Conservation (phyloP, 2,329 filamentous ascomycete genomes). For the Pezicula radicicola region DNA sequence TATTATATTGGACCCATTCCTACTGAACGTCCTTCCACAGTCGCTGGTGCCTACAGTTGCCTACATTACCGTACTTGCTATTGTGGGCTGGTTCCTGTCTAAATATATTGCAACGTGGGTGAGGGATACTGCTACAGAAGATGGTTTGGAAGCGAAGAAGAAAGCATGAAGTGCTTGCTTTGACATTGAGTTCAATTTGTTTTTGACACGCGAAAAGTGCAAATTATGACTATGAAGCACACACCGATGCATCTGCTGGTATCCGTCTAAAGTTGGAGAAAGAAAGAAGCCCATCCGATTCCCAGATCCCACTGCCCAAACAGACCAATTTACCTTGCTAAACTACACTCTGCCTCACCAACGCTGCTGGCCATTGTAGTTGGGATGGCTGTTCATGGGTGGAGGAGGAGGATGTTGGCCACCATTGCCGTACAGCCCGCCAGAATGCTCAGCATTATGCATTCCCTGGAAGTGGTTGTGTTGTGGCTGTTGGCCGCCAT, state of each 20-base stretch:
- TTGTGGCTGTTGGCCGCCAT: slow-evolving; percentile 15
- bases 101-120: slow-evolving; percentile 23
- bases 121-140: slow-evolving; percentile 3
- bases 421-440: slow-evolving; percentile 20
- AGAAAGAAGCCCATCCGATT: not conserved
- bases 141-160: slow-evolving; percentile 14
- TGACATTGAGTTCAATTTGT: not conserved
- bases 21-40: slow-evolving; percentile 74
- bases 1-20: slow-evolving; percentile 80
- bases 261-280: slow-evolving; percentile 8
- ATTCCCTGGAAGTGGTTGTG: slow-evolving; percentile 20
- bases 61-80: slow-evolving; percentile 64
- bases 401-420: slow-evolving; percentile 5
- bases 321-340: not conserved
- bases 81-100: slow-evolving; percentile 27
- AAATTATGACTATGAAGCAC: slow-evolving; percentile 1
- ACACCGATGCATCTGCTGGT: slow-evolving; percentile 10
- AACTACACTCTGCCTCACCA: not conserved
- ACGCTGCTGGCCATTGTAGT: not conserved
- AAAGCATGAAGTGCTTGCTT: slow-evolving; percentile 2
- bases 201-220: not conserved
- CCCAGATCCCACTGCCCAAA: not conserved
- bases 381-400: slow-evolving; percentile 10
- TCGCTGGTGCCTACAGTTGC: slow-evolving; percentile 71
- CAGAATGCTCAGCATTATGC: slow-evolving; percentile 20